Evolutionary conservation across 352 stramenopile species (phyloP), one percentile per base, ranked within the genome.

Genomic region (Globisporangium camurandrum): DNA sequence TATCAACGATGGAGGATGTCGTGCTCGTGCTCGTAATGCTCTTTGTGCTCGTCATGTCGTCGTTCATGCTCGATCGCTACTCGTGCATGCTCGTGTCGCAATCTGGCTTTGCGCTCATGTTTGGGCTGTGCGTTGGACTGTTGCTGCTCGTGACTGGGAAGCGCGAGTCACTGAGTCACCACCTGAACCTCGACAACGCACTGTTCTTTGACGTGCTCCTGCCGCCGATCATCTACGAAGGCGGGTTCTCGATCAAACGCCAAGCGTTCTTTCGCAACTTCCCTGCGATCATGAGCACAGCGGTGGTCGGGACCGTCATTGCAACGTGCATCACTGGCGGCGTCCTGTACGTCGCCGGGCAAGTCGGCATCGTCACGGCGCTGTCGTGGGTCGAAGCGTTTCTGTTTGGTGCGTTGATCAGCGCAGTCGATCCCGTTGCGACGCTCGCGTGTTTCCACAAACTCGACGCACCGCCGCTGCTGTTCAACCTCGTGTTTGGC

Each of bases 401-500:
- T 34, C 68, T 96, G 6, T 98, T 98, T 60, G 89, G 90, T 33
- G 82, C 88, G 45, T 66, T 98, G 8, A 95, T 97, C 54, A 95
- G 81, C 58, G 85, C 92, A 0, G 96, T 96, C 37, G 93, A 98
- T 67, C 91, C 93, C 20, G 91, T 98, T 36, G 88, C 86, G 14
- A 97, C 88, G 38, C 66, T 98, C 6, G 85, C 86, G 27, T 93
- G 93, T 50, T 97, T 98, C 61, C 88, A 96, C 64, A 93, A 92
- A 47, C 72, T 94, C 31, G 74, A 91, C 52, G 82, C 67, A 20
- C 79, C 80, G 20, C 86, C 90, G 33, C 66, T 94, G 30, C 68
- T 98, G 20, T 98, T 97, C 64, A 97, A 97, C 57, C 76, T 98
- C 27, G 88, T 97, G 6, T 98, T 98, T 61, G 93, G 93, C 49